Percentiles rank a stretch among this genome's conserved stretches.
Evolutionary conservation across 2,329 filamentous ascomycete genomes (phyloP).

Genomic region (Neodidymelliopsis sp.): DNA sequence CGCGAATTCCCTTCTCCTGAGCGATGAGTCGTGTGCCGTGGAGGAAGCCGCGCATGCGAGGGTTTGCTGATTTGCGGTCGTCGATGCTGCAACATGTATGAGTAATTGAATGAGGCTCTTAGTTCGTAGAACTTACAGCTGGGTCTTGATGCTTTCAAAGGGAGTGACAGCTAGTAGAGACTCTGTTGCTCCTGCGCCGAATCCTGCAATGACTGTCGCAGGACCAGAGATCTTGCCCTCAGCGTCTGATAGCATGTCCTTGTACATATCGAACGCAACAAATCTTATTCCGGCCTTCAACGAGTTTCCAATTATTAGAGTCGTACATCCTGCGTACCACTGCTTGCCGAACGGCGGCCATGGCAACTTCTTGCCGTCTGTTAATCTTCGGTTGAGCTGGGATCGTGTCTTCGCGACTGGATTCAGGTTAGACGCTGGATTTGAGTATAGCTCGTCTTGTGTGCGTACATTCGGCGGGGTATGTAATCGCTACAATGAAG

Average conservation of each 20-base stretch:
- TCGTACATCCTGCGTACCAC: conserved; percentile 99
- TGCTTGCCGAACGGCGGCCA: conserved; percentile 93
- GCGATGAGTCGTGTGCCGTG: conserved; percentile 88
- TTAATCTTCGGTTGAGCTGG: conserved; percentile 86
- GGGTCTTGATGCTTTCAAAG: conserved; percentile 98
- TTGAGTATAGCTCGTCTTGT: not conserved
- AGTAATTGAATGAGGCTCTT: conserved; percentile 1
- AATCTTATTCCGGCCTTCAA: conserved; percentile 97
- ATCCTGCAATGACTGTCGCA: conserved; percentile 88
- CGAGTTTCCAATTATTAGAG: conserved; percentile 94
- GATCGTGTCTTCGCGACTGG: conserved; percentile 91
- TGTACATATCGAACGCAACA: conserved; percentile 96
- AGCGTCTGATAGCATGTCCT: conserved; percentile 78
- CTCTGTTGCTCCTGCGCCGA: conserved; percentile 94
- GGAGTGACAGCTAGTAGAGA: conserved; percentile 92
- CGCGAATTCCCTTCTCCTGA: conserved; percentile 83
- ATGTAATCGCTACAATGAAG: conserved; percentile 75
- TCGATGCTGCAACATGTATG: conserved; percentile 71
- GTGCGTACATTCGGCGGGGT: conserved; percentile 84
- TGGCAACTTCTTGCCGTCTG: conserved; percentile 84
- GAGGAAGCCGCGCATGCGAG: conserved; percentile 89
- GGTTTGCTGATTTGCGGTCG: conserved; percentile 85
- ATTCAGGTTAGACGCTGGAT: conserved; percentile 20
- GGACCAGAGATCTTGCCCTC: conserved; percentile 90
- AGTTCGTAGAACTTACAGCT: conserved; percentile 61